A percentile compares a stretch with the other conserved stretches of the same genome.
Conservation (phyloP, 192 early-diverging fungal species). For the Funneliformis geosporum region DNA sequence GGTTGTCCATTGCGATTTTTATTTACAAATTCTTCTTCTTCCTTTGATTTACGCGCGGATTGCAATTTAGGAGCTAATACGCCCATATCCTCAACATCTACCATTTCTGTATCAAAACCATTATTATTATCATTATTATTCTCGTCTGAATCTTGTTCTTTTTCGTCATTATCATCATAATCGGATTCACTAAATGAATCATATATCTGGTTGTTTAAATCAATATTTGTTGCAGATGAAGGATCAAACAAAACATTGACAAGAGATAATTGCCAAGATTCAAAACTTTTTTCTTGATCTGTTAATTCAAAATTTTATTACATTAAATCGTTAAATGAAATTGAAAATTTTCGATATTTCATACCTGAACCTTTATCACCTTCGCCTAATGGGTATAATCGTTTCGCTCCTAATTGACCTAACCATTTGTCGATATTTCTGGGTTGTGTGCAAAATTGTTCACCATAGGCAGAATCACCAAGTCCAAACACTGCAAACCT, state of each 20-base stretch:
- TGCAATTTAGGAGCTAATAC: constrained; percentile 62
- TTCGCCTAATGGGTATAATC: constrained; percentile 60
- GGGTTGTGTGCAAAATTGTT: constrained; percentile 59
- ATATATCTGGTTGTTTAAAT: not conserved
- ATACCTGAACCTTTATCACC: constrained; percentile 61
- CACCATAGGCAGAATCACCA: constrained; percentile 68
- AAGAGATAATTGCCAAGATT: constrained; percentile 11
- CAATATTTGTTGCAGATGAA: not conserved
- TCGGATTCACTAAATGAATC: constrained; percentile 31
- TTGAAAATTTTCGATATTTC: too few species aligned
- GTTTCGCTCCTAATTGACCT: constrained; percentile 58
- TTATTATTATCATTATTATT: constrained; percentile 56
- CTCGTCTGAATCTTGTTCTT: constrained; percentile 57
- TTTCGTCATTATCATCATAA: too few species aligned
- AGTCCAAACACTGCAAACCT: constrained; percentile 71
- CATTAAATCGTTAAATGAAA: too few species aligned
- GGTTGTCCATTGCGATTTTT: constrained; percentile 45
- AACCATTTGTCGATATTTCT: constrained; percentile 62
- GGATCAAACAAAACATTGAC: not conserved
- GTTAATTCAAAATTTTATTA: too few species aligned
- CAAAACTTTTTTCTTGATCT: constrained; percentile 35
- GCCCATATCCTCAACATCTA: constrained; percentile 78
- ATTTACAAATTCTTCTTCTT: constrained; percentile 55
- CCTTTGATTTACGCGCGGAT: constrained; percentile 49
- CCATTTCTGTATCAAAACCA: constrained; percentile 60